These are phyloP conservation scores for Ophiognomonia clavigignenti-juglandacearum DNA, from an alignment of 2,329 filamentous ascomycete genomes.

Conservation along the genomic window DNA sequence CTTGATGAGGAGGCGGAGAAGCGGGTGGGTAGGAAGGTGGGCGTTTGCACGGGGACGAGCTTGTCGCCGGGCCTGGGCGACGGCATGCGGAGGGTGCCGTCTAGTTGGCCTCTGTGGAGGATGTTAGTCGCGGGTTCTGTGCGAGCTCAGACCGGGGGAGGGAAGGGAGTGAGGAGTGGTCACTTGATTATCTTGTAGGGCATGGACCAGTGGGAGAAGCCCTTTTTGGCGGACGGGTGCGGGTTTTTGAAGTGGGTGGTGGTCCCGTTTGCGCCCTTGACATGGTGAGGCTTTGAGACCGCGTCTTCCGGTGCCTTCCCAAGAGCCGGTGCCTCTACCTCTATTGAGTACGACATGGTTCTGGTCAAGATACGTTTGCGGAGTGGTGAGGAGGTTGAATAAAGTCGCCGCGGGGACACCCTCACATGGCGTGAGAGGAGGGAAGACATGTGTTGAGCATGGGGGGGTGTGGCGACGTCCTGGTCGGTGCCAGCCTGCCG, in stretches of 20 bases:
- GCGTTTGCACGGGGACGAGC: constrained; percentile 62
- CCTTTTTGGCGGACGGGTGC: constrained; percentile 38
- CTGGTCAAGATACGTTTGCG: too few species aligned
- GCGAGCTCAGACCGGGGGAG: background rate
- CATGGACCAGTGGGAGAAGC: constrained; percentile 18
- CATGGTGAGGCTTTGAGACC: constrained; percentile 42
- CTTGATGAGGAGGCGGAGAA: too few species aligned
- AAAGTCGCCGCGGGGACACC: too few species aligned
- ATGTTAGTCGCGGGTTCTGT: too few species aligned
- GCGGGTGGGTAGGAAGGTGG: constrained; percentile 61
- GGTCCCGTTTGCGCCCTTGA: constrained; percentile 34
- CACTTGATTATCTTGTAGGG: constrained; percentile 32
- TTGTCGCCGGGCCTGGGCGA: constrained; percentile 52
- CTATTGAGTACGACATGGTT: constrained; percentile 20
- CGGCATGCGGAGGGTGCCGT: constrained; percentile 41
- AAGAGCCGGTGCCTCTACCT: constrained; percentile 30
- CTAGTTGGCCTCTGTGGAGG: constrained; percentile 8
- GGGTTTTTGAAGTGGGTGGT: constrained; percentile 44
- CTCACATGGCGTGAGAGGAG: too few species aligned
- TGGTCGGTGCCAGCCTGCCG: too few species aligned
- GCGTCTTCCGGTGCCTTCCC: constrained; percentile 35
- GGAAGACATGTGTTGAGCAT: too few species aligned
- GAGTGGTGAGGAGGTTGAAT: too few species aligned
- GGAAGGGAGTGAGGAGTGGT: constrained; percentile 11
- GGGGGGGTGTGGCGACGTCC: too few species aligned